Percentiles rank a stretch among this genome's conserved stretches.
These are phyloP conservation scores for Sporothrix inflata DNA, from an alignment of 2,329 filamentous ascomycete genomes.

Conservation along the genomic window DNA sequence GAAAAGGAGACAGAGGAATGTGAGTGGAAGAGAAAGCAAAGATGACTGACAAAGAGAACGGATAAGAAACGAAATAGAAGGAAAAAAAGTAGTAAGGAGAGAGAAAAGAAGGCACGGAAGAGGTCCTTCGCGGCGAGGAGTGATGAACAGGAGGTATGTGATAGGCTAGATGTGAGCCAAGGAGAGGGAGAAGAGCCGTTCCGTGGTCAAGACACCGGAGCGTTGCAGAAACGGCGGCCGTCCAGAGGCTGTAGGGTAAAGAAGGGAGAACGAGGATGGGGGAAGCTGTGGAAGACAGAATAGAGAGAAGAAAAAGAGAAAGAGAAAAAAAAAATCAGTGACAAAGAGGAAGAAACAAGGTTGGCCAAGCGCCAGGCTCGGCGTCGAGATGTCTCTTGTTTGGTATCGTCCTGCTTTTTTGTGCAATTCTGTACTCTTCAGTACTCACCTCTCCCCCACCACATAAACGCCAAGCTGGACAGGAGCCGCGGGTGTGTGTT, in stretches of 20 bases:
- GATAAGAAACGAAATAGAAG: slow-evolving; percentile 1
- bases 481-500: slow-evolving; percentile 26
- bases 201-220: slow-evolving; percentile 25
- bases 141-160: slow-evolving; percentile 11
- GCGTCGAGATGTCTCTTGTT: neutral
- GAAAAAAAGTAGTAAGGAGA: neutral
- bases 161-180: neutral
- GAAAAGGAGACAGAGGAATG: neutral
- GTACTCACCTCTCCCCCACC: neutral
- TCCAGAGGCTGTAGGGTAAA: slow-evolving; percentile 10
- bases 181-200: neutral
- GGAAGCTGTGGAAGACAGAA: neutral
- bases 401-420: neutral
- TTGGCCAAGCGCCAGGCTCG: neutral
- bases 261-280: neutral
- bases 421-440: neutral
- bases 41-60: neutral
- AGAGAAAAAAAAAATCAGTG: neutral
- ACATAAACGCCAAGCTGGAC: slow-evolving; percentile 28
- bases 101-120: slow-evolving; percentile 12
- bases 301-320: neutral
- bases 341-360: neutral
- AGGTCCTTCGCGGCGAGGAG: neutral
- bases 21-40: neutral
- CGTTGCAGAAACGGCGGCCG: slow-evolving; percentile 22